Base-by-base conservation (phyloP, 78 protist genomes). In the Acrasis kona region DNA sequence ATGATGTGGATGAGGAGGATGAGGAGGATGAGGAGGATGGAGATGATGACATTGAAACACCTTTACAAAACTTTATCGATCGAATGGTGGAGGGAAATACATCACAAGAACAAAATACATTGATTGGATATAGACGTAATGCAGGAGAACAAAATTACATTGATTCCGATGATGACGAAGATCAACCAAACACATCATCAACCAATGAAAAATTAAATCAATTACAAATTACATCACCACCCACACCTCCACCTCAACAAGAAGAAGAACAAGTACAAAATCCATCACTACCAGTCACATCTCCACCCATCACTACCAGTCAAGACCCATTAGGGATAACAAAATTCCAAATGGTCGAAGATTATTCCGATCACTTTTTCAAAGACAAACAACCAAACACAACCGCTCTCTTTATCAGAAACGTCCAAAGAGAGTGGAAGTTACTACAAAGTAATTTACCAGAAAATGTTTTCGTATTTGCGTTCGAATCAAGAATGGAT, bases 361-460 rank as follows among this genome's bases (percentile, higher is more conserved):
- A 50, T 50, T n/a, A n/a, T 50, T 19, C 19, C 19, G 61, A 50
- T 50, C 61, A 50, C 19, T 19, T n/a, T 50, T 50, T 50, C 19
- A 50, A 50, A 50, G 19, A 50, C 19, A 19, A 50, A 50, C 19
- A n/a, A 50, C 19, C 61, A 19, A 50, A 50, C 19, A 19, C 19
- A 0, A 28, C 32, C 1, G 42, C 75, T 29, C 5, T 8, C 3
- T 74, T 77, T 57, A 37, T 8, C 10, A 0, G 7, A 40, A 3
- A 6, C 1, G 71, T 79, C 3, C 83, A 64, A 67, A 32, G 36
- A 72, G 81, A 79, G 39, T 81, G 84, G 85, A 1, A 6, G 41
- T n/a, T 6, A 28, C 27, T 81, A 1, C 32, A 32, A 35, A 2
- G 9, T 35, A n/a, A 10, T 35, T 79, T 81, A 6, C 85, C 81